Evolutionary conservation across 2,329 filamentous ascomycete species (phyloP).

Genomic region (Aspergillus japonicus): DNA sequence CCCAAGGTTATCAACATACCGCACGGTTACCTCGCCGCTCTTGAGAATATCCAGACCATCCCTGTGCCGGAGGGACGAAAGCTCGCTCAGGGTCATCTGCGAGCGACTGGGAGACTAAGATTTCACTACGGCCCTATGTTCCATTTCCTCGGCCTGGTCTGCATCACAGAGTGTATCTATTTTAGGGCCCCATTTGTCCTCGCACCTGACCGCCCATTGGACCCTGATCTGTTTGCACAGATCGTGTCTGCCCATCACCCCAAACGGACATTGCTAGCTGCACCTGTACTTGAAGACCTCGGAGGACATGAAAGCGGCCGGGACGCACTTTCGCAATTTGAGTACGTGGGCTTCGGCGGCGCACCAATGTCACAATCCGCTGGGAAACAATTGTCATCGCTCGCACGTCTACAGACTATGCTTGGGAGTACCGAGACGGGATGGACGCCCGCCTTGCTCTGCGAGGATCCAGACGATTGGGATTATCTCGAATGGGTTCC

Average conservation of each 20-base stretch:
- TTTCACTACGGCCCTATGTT: conserved; percentile 1
- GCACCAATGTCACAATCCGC: background rate
- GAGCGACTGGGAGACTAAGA: background rate
- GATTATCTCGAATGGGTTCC: conserved; percentile 27
- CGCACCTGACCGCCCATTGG: conserved; percentile 74
- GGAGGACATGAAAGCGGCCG: background rate
- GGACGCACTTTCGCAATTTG: background rate
- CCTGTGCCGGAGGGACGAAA: conserved; percentile 2
- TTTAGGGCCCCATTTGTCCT: conserved; percentile 86
- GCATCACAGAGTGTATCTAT: conserved; percentile 83
- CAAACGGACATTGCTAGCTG: background rate
- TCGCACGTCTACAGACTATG: background rate
- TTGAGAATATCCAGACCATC: background rate
- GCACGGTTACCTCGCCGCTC: background rate
- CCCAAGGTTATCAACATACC: conserved; percentile 10
- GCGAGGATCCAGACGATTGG: conserved; percentile 19
- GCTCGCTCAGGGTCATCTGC: background rate
- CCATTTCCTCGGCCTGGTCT: conserved; percentile 13
- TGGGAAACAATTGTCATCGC: background rate
- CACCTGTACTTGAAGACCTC: conserved; percentile 1
- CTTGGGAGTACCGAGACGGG: conserved; percentile 8
- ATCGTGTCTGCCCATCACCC: background rate
- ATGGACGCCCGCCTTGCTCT: conserved; percentile 11
- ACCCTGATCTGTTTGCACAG: background rate
- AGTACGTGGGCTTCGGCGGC: background rate